Base-by-base conservation (phyloP, 1,284 basidiomycete genomes). In the Neolentinus lepideus region DNA sequence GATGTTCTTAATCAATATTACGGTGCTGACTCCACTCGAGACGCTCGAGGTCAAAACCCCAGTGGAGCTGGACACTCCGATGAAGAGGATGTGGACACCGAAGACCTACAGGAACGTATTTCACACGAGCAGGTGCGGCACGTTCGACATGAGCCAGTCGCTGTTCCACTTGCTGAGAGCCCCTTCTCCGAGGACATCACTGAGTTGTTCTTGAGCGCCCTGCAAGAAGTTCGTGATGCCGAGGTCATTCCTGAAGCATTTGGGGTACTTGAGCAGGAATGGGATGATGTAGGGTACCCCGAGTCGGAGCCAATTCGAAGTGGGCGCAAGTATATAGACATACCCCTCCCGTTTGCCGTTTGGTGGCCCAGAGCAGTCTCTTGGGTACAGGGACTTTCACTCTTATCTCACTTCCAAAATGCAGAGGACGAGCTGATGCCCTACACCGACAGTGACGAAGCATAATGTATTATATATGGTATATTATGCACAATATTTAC, bases 251-350 rank as follows among this genome's bases (percentile, higher is more conserved):
- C 64, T 11, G 4, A 22, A 16, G 63, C 61, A 2, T 67, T 62
- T 61, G 58, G 61, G 9, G 45, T 69, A 22, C 50, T 19, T 16
- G 52, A 54, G 6, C 54, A 62, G 21, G 67, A 69, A 55, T 65
- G 59, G 60, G 60, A 58, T 16, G 56, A 56, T 4, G 56, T 55
- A 50, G 52, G 46, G 25, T 67, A 64, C 57, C 62, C 62, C 47
- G 11, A 27, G 36, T 12, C 52, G 8, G 63, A 67, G 52, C 14
- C 51, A 12, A 62, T 68, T 24, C 50, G 43, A 26, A 21, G 52
- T 19, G 56, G 61, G 22, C 35, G 48, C 24, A 60, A 54, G 22
- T 56, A 60, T 12, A 43, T 62, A 38, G 19, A 52, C 31, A 55
- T 67, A 27, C 14, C 52, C 12, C 55, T 67, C 25, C 59, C 65